A percentile compares a stretch with the other conserved stretches of the same genome.
These are phyloP conservation scores for Phytopythium oedochilum DNA, from an alignment of 352 stramenopile genomes.

Conservation along the genomic window DNA sequence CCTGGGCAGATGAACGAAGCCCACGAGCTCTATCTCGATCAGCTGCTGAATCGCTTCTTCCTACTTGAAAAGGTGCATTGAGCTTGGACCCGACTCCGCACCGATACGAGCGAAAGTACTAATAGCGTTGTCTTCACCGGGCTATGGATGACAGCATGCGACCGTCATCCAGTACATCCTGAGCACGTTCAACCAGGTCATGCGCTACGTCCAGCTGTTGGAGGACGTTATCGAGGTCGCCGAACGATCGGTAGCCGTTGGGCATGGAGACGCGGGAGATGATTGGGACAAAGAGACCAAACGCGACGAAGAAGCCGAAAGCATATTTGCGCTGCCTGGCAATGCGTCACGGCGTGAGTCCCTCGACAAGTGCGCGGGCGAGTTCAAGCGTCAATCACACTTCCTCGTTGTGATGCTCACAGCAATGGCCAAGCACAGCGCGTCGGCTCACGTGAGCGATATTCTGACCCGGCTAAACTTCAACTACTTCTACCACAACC, in stretches of 20 bases:
- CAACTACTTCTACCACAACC: constrained; percentile 62
- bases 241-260: constrained; percentile 14
- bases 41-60: constrained; percentile 66
- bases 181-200: constrained; percentile 69
- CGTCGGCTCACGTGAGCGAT: constrained; percentile 61
- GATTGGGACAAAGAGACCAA: neutral
- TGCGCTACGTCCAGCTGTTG: constrained; percentile 49
- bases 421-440: constrained; percentile 65
- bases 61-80: constrained; percentile 55
- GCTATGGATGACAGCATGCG: constrained; percentile 30
- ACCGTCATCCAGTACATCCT: constrained; percentile 67
- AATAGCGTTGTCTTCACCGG: too few relatives aligned
- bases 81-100: neutral
- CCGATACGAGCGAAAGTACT: neutral
- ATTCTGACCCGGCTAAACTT: constrained; percentile 73
- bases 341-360: constrained; percentile 18
- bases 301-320: neutral
- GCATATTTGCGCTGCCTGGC: constrained; percentile 1
- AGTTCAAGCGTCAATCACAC: constrained; percentile 62
- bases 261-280: neutral
- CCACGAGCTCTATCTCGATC: constrained; percentile 59
- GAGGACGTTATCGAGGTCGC: constrained; percentile 45
- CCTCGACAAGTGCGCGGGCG: constrained; percentile 33
- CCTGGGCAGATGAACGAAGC: constrained; percentile 43
- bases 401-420: constrained; percentile 72